Evolutionary conservation across 148 eudicot species (phyloP).

Genomic region (Camellia granthamiana): DNA sequence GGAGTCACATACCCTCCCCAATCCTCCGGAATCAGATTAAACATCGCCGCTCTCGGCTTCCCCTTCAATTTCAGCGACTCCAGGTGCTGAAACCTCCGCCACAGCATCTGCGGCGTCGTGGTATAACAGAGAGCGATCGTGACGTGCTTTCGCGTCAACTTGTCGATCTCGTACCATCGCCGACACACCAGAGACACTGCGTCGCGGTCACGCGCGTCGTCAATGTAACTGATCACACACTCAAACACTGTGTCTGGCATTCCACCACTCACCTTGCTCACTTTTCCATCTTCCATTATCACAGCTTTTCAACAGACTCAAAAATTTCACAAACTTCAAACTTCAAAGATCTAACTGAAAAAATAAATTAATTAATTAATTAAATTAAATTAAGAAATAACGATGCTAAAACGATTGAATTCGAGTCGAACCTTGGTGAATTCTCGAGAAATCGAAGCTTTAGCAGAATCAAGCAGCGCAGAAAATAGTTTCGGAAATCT

Average conservation of each 20-base stretch:
- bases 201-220: constrained; percentile 61
- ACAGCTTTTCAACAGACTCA: background rate
- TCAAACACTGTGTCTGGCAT: constrained; percentile 61
- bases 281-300: constrained; percentile 24
- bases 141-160: constrained; percentile 56
- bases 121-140: constrained; percentile 85
- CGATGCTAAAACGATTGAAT: background rate
- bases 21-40: constrained; percentile 80
- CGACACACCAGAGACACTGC: constrained; percentile 61
- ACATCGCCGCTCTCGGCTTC: constrained; percentile 96
- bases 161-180: constrained; percentile 65
- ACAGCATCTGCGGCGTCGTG: constrained; percentile 56
- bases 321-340: background rate
- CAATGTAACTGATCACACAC: constrained; percentile 56
- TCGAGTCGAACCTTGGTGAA: background rate
- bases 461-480: background rate
- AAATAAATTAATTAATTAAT: background rate
- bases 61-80: constrained; percentile 82
- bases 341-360: background rate
- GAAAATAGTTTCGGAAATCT: background rate
- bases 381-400: too few relatives aligned
- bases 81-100: constrained; percentile 57
- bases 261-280: constrained; percentile 1
- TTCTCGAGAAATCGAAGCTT: background rate
- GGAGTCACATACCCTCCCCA: constrained; percentile 95